Base-by-base conservation (phyloP, 2,329 filamentous ascomycete genomes). In the Diplodia seriata region DNA sequence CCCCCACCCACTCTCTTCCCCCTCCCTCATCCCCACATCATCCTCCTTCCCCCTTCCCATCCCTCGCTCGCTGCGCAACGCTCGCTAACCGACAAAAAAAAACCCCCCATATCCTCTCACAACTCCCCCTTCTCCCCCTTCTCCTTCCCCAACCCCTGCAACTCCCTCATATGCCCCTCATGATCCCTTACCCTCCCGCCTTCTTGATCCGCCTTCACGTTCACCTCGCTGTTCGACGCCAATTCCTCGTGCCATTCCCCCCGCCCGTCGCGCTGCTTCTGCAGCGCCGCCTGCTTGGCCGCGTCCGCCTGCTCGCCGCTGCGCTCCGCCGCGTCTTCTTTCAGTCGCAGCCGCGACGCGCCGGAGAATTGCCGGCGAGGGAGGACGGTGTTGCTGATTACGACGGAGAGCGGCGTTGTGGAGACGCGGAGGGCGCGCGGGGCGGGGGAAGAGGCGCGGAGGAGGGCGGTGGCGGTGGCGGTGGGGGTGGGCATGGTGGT, bases 211-310 rank as follows among this genome's bases (percentile, higher is more conserved):
- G 81, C 81, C 14, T 77, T 76, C 29, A 67, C 47, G 33, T 36
- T 67, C 23, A n/a, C 40, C 71, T 84, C 81, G 33, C 78, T 77
- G 2, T 72, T 68, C 67, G 77, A 80, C 7, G 79, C 79, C 15
- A 83, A 73, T 65, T 79, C 77, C 69, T 82, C 80, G 67, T 80
- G 75, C 80, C 80, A 81, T 15, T 81, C 70, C 23, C 78, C 79
- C 69, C 80, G 72, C 66, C 80, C 81, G 36, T 78, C 72, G 68
- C 78, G 72, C 71, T 82, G 81, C 69, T 82, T 81, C 68, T 77
- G 70, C 38, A 83, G 68, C 69, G 82, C 81, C 66, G 81, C 77
- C 68, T 83, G 77, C 74, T 83, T 84, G 38, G 76, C 75, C 57
- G 73, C 67, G 61, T 83, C 81, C 31, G 81, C 68, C 68, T 83